Evolutionary conservation across 2,329 filamentous ascomycete species (phyloP), one percentile per base, ranked within the genome.

Genomic region (Plectosphaerella cucumerina): DNA sequence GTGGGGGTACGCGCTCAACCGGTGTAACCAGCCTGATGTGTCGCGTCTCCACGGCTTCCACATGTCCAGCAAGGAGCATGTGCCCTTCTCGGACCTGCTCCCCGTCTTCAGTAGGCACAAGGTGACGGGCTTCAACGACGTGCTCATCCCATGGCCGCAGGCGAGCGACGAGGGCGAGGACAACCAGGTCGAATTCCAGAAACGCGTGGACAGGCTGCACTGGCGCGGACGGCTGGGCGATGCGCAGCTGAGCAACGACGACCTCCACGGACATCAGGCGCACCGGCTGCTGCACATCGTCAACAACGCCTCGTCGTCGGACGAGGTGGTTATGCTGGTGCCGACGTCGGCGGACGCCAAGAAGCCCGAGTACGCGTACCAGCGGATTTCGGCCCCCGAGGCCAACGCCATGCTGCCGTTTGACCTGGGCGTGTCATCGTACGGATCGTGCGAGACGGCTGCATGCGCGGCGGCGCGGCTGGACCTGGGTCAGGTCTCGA

Each of bases 71-170:
- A 80, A 86, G 8, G 74, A 79, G 1, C 74, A 82, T 55, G 80
- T 81, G 46, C 80, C 84, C 0, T 78, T 86, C 1, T 78, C 82
- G 54, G 75, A 85, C 18, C 74, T 94, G 4, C 68, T 87, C 2
- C 90, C 90, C 0, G 72, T 94, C 11, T 94, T 94, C 68, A 88
- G 88, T 55, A 78, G 87, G 52, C 85, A 83, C 46, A 90, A 90
- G 59, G 82, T 85, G 1, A 75, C 80, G 43, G 84, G 84, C 5
- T 93, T 89, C 68, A 82, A 79, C 56, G 90, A 95, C 62, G 89
- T 95, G 33, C 68, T 92, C 20, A 86, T 91, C 48, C 89, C 90
- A 0, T 61, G 81, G 73, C 77, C 59, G 66, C 78, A 48, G 49
- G 53, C 52, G 11, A 61, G 69, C 0, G 76, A 80, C 22, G 74